phyloP scores from a whole-genome alignment of 2,329 filamentous ascomycete genomes.

The Periconia sp. region DNA sequence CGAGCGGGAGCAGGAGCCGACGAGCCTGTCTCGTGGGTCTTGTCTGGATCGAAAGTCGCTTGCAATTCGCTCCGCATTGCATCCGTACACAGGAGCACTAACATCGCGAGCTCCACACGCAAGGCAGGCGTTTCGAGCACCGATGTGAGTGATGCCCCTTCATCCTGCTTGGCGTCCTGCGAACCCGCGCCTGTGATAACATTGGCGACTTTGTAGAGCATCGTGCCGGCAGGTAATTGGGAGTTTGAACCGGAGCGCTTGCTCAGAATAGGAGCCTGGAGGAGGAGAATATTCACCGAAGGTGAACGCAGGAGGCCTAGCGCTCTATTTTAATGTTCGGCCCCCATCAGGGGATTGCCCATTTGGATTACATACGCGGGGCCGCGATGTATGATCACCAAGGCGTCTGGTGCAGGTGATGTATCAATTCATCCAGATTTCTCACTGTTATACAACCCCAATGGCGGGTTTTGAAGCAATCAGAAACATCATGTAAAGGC shows the following conservation, averaged over 20 bases:
- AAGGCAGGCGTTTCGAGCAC: conserved; percentile 47
- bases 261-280: not conserved
- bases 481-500: no score
- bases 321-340: not conserved
- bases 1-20: conserved; percentile 3
- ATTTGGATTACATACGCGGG: no score
- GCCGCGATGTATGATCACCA: no score
- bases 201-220: conserved; percentile 27
- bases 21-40: conserved; percentile 17
- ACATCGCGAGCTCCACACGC: conserved; percentile 48
- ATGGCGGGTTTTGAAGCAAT: no score
- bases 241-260: not conserved
- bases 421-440: no score
- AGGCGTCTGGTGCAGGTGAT: no score
- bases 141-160: conserved; percentile 32
- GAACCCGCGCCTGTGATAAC: conserved; percentile 21
- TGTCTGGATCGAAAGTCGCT: conserved; percentile 28
- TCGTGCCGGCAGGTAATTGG: not conserved
- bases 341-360: not conserved
- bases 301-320: not conserved
- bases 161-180: conserved; percentile 19
- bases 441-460: no score
- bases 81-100: conserved; percentile 50
- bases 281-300: not conserved
- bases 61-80: conserved; percentile 42